These are phyloP conservation scores for Penicillium taxi DNA, from an alignment of 495 filamentous ascomycete species.

Conservation along the genomic window DNA sequence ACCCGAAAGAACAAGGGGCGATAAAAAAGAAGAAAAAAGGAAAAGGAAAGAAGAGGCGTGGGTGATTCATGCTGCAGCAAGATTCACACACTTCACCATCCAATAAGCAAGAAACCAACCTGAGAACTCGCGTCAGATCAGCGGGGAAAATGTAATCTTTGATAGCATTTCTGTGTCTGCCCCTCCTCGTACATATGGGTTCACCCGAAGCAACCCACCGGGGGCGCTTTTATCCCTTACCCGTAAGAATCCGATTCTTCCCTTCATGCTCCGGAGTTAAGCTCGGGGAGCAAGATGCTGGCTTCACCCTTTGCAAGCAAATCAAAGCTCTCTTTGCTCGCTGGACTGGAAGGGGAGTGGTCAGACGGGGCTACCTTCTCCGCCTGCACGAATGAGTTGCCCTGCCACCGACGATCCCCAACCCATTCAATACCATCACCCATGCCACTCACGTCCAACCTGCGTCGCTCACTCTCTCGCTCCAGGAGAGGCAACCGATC, in stretches of 20 bases:
- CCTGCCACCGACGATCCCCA: conserved; percentile 36
- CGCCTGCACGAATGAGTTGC: conserved; percentile 5
- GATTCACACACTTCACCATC: conserved; percentile 2
- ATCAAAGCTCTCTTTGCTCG: conserved; percentile 60
- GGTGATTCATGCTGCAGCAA: conserved; percentile 13
- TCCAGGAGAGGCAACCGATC: conserved; percentile 38
- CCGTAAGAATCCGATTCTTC: conserved; percentile 4
- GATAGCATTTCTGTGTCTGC: not conserved
- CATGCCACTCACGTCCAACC: conserved; percentile 19
- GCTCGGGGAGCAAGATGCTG: conserved; percentile 33
- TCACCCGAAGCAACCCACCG: conserved; percentile 10
- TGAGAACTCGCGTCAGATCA: conserved; percentile 8
- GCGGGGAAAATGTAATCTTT: conserved; percentile 6
- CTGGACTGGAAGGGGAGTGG: conserved; percentile 21
- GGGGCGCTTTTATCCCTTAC: conserved; percentile 1
- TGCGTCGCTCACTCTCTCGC: conserved; percentile 29
- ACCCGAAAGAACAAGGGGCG: conserved; percentile 2
- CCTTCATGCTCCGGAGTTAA: conserved; percentile 11
- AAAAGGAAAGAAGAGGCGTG: not conserved
- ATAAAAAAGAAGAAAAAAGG: conserved; percentile 1
- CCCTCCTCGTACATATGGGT: not conserved
- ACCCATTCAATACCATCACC: conserved; percentile 51
- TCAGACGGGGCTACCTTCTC: conserved; percentile 14
- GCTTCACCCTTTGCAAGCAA: conserved; percentile 42
- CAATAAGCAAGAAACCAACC: conserved; percentile 8